These are phyloP conservation scores for Pigoraptor vietnamica DNA, from an alignment of 78 protist species.

Conservation along the genomic window DNA sequence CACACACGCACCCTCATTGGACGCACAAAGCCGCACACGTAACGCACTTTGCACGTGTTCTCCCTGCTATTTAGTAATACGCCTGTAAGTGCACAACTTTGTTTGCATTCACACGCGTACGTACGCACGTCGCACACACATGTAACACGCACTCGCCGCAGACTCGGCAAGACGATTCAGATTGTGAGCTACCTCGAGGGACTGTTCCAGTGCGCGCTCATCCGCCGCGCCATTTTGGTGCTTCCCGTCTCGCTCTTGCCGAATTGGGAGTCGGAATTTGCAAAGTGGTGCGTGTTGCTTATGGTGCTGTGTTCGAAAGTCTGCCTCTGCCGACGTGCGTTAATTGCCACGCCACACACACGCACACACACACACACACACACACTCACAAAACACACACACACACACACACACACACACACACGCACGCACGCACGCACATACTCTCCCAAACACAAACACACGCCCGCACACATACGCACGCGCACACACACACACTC, in stretches of 20 bases:
- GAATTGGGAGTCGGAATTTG: conserved; percentile 12
- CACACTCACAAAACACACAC: neutral
- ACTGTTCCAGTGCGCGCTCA: neutral
- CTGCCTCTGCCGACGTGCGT: too few species aligned
- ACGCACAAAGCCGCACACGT: too few species aligned
- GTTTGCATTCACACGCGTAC: neutral
- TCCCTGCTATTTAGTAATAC: too few species aligned
- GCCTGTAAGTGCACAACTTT: too few species aligned
- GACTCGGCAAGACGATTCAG: conserved; percentile 41
- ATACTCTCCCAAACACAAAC: too few species aligned
- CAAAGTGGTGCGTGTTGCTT: neutral
- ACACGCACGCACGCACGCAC: neutral
- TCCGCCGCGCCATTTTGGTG: conserved; percentile 2
- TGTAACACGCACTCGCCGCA: neutral
- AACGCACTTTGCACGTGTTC: too few species aligned
- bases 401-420: neutral
- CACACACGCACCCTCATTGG: too few species aligned
- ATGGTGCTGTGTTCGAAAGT: too few species aligned
- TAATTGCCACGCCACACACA: too few species aligned
- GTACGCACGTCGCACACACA: neutral
- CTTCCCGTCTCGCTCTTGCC: conserved; percentile 1
- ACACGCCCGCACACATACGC: neutral
- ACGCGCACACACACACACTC: neutral
- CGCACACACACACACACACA: neutral
- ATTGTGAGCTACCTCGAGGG: neutral